Conservation (phyloP, 1,139 yeast species). For the Yamadazyma aaseri region DNA sequence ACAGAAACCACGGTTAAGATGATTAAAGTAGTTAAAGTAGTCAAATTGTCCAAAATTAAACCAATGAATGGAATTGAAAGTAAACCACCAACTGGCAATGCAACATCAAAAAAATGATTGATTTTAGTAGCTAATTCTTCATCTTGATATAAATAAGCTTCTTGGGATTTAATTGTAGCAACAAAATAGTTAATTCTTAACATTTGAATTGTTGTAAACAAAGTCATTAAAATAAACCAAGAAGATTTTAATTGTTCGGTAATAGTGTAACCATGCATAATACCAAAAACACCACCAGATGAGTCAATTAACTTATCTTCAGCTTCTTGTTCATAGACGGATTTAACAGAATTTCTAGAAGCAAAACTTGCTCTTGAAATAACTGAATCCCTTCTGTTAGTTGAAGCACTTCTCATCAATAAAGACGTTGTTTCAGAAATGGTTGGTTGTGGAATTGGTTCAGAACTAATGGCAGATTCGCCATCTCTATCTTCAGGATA, state of each 20-base stretch:
- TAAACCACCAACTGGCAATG: conserved; percentile 85
- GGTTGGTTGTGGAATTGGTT: conserved; percentile 30
- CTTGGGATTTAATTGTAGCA: conserved; percentile 82
- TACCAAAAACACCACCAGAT: conserved; percentile 82
- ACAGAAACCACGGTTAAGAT: conserved; percentile 56
- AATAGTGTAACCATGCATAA: conserved; percentile 67
- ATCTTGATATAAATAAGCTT: conserved; percentile 55
- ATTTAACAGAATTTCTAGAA: conserved; percentile 42
- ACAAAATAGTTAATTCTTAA: conserved; percentile 87
- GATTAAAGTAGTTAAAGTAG: conserved; percentile 57
- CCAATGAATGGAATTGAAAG: conserved; percentile 87
- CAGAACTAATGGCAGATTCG: conserved; percentile 7
- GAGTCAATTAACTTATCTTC: conserved; percentile 54
- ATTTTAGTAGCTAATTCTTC: conserved; percentile 54
- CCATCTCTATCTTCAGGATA: conserved; percentile 32
- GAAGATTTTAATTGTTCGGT: conserved; percentile 64
- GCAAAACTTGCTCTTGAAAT: conserved; percentile 28
- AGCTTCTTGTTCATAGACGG: conserved; percentile 64
- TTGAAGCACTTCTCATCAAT: conserved; percentile 37
- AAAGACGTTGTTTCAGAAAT: conserved; percentile 43
- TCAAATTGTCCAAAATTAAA: conserved; percentile 68
- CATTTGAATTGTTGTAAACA: conserved; percentile 85
- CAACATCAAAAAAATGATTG: conserved; percentile 77
- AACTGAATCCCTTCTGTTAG: conserved; percentile 36
- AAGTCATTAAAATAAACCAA: conserved; percentile 77